Evolutionary conservation across 306 rosid genomes (phyloP).

Genomic region (Psophocarpus tetragonolobus): DNA sequence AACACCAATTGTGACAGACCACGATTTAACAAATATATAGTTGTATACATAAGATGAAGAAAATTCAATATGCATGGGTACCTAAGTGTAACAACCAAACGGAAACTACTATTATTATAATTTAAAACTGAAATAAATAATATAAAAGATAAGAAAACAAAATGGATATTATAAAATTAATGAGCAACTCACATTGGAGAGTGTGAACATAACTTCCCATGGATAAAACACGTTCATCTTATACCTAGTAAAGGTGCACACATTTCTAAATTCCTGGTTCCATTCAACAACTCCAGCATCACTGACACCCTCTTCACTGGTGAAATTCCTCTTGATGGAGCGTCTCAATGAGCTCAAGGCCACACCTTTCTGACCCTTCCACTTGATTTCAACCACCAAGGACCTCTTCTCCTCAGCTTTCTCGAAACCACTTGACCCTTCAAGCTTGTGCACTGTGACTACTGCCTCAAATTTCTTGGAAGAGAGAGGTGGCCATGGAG

Average conservation of each 20-base stretch:
- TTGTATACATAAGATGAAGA: neutral
- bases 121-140: neutral
- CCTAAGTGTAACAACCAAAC: neutral
- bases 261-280: conserved; percentile 69
- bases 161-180: neutral
- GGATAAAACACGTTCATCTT: conserved; percentile 74
- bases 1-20: neutral
- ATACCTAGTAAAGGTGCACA: conserved; percentile 52
- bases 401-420: conserved; percentile 31
- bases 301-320: conserved; percentile 49
- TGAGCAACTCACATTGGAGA: conserved; percentile 58
- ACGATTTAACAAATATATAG: neutral
- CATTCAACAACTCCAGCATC: conserved; percentile 54
- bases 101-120: neutral
- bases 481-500: conserved; percentile 77
- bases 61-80: neutral
- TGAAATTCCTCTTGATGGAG: conserved; percentile 56
- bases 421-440: conserved; percentile 47
- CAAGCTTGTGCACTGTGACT: conserved; percentile 50
- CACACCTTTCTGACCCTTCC: conserved; percentile 68
- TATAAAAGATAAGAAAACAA: neutral
- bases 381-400: conserved; percentile 60
- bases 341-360: conserved; percentile 64
- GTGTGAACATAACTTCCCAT: conserved; percentile 70
- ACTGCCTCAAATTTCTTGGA: conserved; percentile 62